These are phyloP conservation scores for Margaritispora aquatica DNA, from an alignment of 495 filamentous ascomycete genomes.

Conservation along the genomic window DNA sequence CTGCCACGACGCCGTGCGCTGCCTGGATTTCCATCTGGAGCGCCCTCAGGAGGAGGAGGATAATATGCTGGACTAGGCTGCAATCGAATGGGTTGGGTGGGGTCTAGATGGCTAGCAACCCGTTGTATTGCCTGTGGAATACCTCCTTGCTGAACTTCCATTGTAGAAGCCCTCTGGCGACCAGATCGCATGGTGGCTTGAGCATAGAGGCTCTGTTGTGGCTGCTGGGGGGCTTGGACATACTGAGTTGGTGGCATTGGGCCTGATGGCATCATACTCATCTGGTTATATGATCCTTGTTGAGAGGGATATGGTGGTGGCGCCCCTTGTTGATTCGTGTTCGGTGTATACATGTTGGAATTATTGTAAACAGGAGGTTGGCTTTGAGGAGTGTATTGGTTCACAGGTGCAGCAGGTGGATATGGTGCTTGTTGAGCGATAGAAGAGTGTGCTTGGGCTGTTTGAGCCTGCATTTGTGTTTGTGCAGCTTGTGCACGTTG, in stretches of 20 bases:
- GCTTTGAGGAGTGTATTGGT: constrained; percentile 38
- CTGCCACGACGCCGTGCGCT: constrained; percentile 73
- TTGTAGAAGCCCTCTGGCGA: constrained; percentile 87
- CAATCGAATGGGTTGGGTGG: constrained; percentile 85
- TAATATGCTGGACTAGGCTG: constrained; percentile 98
- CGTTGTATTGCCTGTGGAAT: constrained; percentile 90
- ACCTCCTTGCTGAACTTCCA: constrained; percentile 87
- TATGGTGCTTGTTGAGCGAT: constrained; percentile 26
- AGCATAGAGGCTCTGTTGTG: constrained; percentile 62
- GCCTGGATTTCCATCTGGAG: constrained; percentile 49
- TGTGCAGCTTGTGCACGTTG: constrained; percentile 61
- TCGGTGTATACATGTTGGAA: constrained; percentile 66
- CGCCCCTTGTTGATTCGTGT: constrained; percentile 52
- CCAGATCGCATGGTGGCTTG: constrained; percentile 79
- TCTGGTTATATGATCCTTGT: constrained; percentile 61
- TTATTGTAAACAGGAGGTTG: constrained; percentile 65
- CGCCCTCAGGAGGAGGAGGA: constrained; percentile 85
- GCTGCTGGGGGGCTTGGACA: constrained; percentile 31
- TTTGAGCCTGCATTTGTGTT: constrained; percentile 41
- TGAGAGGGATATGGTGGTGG: constrained; percentile 80
- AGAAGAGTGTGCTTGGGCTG: constrained; percentile 37
- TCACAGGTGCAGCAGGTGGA: constrained; percentile 21
- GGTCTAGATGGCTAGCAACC: constrained; percentile 95
- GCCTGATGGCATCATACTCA: constrained; percentile 56
- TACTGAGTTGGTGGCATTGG: constrained; percentile 62